Evolutionary conservation across 2,329 filamentous ascomycete species (phyloP), one percentile per base, ranked within the genome.

Genomic region (Ceratocystis papillata): DNA sequence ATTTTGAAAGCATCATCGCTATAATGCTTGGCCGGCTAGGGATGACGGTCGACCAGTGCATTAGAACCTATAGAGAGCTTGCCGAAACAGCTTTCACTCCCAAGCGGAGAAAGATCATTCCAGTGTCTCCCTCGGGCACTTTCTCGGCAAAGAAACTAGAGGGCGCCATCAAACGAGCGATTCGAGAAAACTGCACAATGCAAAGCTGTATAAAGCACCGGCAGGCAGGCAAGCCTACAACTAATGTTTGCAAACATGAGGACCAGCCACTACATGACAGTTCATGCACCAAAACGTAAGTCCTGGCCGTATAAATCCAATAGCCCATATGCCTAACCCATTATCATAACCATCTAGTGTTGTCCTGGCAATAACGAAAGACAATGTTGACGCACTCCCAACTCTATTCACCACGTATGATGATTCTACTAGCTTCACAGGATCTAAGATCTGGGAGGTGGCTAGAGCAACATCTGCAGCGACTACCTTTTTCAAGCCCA

Each of bases 391-490:
- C 22, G 22, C 2, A 66, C 46, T 46, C 0, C 65, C 65, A 0
- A 71, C 69, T 0, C 69, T 74, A 1, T 71, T 74, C 57, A 71
- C 57, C 37, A 73, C 72, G 1, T 73, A 73, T 60, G 71, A 72
- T 55, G 69, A 60, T 15, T 68, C 69, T 3, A 44, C 63, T 10
- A 63, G 20, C 33, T 69, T 71, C 44, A 6, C 69, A 4, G 62
- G 50, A 45, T 72, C 2, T 22, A 22, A 22, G 22, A 22, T 22
- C 22, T 22, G 22, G 22, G 22, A 22, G 22, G 22, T 22, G 2
- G 73, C 72, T 7, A 70, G 72, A 2, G 72, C 72, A 1, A 73
- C 71, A 12, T 73, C 71, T 1, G 72, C 72, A 1, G 71, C 72
- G 2, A 70, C 0, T 2, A 70, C 71, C 0, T 74, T 73, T 64